A percentile compares a stretch with the other conserved stretches of the same genome.
These are phyloP conservation scores for Primulina tabacum DNA, from an alignment of 257 asterid genomes.

Conservation along the genomic window DNA sequence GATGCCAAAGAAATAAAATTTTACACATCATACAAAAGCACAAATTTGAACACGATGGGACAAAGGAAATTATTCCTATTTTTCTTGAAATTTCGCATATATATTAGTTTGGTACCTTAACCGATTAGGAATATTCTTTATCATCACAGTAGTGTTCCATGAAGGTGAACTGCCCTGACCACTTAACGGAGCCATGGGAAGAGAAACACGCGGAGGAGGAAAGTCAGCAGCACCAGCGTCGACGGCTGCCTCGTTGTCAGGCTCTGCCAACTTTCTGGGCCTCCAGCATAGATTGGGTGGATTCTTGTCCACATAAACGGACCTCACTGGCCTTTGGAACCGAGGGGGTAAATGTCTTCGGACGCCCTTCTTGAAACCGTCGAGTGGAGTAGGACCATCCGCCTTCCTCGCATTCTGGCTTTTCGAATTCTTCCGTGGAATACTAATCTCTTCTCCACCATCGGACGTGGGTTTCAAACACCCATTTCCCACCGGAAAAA, in stretches of 20 bases:
- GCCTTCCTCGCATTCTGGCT: not conserved
- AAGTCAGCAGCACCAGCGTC: not conserved
- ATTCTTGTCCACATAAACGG: not conserved
- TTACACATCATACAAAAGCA: too few relatives aligned
- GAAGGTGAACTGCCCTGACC: not conserved
- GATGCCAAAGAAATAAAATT: too few relatives aligned
- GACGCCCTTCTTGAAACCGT: not conserved
- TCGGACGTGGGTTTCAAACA: not conserved
- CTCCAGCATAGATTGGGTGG: constrained; percentile 1
- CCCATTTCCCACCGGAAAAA: not conserved
- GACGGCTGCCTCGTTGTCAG: not conserved
- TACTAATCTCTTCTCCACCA: not conserved
- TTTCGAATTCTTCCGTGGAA: not conserved
- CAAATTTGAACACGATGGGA: too few relatives aligned
- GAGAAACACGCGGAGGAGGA: not conserved
- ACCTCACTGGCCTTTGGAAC: not conserved
- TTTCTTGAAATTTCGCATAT: too few relatives aligned
- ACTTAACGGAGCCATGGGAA: not conserved
- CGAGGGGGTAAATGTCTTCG: constrained; percentile 19
- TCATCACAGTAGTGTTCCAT: constrained; percentile 28
- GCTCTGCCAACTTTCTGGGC: not conserved
- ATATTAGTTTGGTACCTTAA: constrained; percentile 22
- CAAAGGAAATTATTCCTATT: not conserved
- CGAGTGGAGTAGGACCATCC: not conserved
- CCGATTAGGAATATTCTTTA: constrained; percentile 34